Percentiles rank a stretch among this genome's conserved stretches.
Conservation (phyloP, 495 filamentous ascomycete genomes). For the Penicillium taxi region DNA sequence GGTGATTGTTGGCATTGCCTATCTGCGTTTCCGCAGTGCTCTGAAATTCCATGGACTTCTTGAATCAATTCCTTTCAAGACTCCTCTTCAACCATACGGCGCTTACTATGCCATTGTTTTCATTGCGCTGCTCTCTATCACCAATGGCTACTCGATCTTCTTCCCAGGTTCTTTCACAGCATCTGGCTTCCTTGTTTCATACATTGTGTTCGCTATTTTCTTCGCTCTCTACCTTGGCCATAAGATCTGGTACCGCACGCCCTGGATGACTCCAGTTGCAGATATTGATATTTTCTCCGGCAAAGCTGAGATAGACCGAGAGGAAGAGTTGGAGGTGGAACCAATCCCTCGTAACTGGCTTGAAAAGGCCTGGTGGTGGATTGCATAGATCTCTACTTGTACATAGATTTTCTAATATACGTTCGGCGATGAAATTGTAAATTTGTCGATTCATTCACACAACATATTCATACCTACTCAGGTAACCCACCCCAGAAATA, state of each 20-base stretch:
- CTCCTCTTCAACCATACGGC: slow-evolving; percentile 47
- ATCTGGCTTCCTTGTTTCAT: slow-evolving; percentile 44
- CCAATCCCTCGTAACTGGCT: slow-evolving; percentile 25
- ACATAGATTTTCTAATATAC: too few relatives aligned
- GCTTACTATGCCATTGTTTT: slow-evolving; percentile 49
- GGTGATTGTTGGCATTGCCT: slow-evolving; percentile 29
- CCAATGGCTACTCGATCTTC: slow-evolving; percentile 59
- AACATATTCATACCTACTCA: too few relatives aligned
- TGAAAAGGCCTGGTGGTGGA: slow-evolving; percentile 29
- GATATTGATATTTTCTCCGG: slow-evolving; percentile 26
- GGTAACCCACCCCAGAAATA: too few relatives aligned
- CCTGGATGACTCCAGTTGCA: slow-evolving; percentile 44
- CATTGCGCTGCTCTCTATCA: slow-evolving; percentile 49
- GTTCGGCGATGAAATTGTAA: too few relatives aligned
- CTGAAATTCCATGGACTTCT: slow-evolving; percentile 32
- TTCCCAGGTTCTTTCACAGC: slow-evolving; percentile 40
- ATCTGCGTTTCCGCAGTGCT: slow-evolving; percentile 41
- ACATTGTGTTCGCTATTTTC: slow-evolving; percentile 54
- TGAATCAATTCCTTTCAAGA: slow-evolving; percentile 45
- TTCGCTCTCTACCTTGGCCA: slow-evolving; percentile 53
- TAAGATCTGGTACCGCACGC: slow-evolving; percentile 28
- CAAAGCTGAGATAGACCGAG: slow-evolving; percentile 27
- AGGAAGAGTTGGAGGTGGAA: slow-evolving; percentile 22
- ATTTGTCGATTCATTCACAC: too few relatives aligned
- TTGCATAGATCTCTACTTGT: slow-evolving; percentile 18